Conservation (phyloP, 2,329 filamentous ascomycete species). For the Ceratocystis colombiana region DNA sequence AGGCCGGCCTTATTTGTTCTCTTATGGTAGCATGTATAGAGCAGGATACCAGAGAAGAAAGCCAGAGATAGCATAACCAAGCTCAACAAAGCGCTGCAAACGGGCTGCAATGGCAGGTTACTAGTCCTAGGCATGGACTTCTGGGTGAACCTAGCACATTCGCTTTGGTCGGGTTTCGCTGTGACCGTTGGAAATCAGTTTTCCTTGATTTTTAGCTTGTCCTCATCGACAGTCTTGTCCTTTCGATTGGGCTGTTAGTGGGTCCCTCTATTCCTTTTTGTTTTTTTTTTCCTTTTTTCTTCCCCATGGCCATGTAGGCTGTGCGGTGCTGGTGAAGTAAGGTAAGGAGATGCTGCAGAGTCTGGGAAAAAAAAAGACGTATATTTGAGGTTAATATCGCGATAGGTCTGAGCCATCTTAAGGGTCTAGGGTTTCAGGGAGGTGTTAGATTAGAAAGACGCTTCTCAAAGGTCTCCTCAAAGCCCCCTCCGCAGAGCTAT, state of each 20-base stretch:
- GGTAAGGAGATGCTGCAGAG: neutral
- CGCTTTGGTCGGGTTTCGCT: conserved; percentile 7
- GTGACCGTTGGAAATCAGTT: neutral
- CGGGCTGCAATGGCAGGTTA: neutral
- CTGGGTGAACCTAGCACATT: neutral
- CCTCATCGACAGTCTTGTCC: neutral
- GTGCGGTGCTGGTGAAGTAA: neutral
- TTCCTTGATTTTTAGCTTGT: neutral
- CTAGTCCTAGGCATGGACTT: neutral
- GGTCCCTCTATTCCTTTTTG: no score
- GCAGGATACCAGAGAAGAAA: no score
- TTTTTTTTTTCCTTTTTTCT: no score
- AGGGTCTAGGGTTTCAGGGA: neutral
- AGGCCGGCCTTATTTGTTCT: no score
- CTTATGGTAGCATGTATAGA: no score
- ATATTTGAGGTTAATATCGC: no score
- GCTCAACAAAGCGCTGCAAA: no score
- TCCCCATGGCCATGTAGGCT: neutral
- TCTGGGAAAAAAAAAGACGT: neutral
- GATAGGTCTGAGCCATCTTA: no score
- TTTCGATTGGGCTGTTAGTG: neutral
- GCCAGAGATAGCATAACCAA: no score
- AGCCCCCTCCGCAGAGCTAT: neutral
- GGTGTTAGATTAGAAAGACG: neutral
- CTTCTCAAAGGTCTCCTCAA: neutral